Evolutionary conservation across 768 basidiomycete genomes (phyloP), one percentile per base, ranked within the genome.

Genomic region (Polyporus arcularius): DNA sequence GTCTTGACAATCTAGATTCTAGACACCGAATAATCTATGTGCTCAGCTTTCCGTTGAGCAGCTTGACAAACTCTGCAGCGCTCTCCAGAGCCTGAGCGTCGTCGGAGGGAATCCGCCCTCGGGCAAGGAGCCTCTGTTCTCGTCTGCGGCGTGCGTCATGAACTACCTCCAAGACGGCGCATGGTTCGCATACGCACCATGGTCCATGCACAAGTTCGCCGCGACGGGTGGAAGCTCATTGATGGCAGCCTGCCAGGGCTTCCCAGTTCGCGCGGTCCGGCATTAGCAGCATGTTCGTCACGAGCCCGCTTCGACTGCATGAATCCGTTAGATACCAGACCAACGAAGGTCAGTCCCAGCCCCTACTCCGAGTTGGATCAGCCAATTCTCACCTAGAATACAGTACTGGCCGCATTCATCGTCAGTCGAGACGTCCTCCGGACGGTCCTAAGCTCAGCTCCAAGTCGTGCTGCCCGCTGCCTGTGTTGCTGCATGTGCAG

Each of bases 141-240:
- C 87, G 70, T 94, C 92, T 94, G 59, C 18, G 58, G 18, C n/a
- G 50, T 30, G n/a, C 31, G 18, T 21, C 50, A 38, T 54, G 12
- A 42, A 38, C 38, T 51, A 28, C 15, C 15, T 10, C 16, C 15
- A 16, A 4, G n/a, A 12, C 21, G 16, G 41, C 38, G 45, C 11
- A 30, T n/a, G 28, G 42, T 51, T 46, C 40, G 31, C 15, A 18
- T 26, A 71, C 84, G 61, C 65, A 86, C 90, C 86, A 67, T 94
- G 90, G 70, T 94, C 90, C 75, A 92, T 86, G 72, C 90, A 92
- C 16, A 94, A 74, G 73, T 94, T 94, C 14, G 92, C 92, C 28
- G 85, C 85, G 14, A 92, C 85, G 59, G 92, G 82, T 55, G 94
- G 81, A 32, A 92, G 74, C 70, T 94, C 89, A 60, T 82, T 83